Evolutionary conservation across 306 rosid genomes (phyloP).

Genomic region (Erythrophleum fordii): DNA sequence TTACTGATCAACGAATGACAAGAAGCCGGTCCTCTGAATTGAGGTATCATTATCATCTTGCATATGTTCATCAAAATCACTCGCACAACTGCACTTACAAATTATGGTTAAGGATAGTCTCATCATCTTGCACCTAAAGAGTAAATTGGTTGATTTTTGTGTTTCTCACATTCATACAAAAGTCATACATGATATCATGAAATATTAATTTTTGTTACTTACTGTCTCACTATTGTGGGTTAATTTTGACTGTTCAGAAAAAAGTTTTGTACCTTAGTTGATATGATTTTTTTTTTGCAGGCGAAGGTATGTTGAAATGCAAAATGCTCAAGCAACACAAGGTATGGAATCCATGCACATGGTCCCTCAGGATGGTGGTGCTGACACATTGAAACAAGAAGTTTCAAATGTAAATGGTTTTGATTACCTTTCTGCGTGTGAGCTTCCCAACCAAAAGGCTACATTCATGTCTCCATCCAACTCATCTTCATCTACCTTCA

Average conservation of each 20-base stretch:
- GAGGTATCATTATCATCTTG: conserved; percentile 55
- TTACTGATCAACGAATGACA: conserved; percentile 86
- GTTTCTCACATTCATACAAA: conserved; percentile 6
- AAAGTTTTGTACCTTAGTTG: conserved; percentile 12
- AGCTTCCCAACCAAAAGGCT: conserved; percentile 65
- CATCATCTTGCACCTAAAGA: neutral
- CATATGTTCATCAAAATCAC: conserved; percentile 34
- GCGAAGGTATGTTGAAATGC: conserved; percentile 77
- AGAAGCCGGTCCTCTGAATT: conserved; percentile 97
- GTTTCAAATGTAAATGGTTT: conserved; percentile 56
- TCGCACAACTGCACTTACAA: neutral
- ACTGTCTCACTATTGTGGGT: conserved; percentile 11
- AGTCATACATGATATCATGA: conserved; percentile 16
- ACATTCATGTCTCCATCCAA: conserved; percentile 76
- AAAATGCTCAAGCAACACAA: conserved; percentile 59
- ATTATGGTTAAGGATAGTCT: neutral
- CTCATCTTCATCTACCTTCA: conserved; percentile 77
- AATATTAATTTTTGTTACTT: neutral
- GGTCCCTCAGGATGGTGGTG: conserved; percentile 49
- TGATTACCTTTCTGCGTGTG: conserved; percentile 53
- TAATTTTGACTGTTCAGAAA: neutral
- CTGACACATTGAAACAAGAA: conserved; percentile 53
- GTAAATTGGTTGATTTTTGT: neutral
- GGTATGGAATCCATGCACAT: conserved; percentile 60
- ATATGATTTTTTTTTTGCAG: conserved; percentile 45